Percentiles rank a stretch among this genome's conserved stretches.
Conservation (phyloP, 257 asterid genomes). For the Solanum gandarillasii region DNA sequence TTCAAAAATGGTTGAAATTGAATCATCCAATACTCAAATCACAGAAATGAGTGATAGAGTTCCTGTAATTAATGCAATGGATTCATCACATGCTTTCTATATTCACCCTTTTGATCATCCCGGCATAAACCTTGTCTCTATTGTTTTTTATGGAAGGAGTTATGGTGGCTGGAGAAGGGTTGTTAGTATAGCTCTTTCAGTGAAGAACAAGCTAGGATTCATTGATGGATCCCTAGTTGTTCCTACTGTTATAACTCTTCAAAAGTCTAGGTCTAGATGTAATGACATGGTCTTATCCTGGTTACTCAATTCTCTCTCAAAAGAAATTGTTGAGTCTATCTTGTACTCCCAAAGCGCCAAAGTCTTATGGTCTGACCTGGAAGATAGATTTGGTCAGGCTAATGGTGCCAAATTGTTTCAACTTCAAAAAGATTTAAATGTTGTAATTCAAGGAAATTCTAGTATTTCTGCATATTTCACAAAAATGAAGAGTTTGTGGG, state of each 20-base stretch:
- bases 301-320: not conserved
- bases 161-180: not conserved
- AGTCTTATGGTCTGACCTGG: not conserved
- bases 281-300: too few relatives aligned
- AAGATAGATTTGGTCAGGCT: not conserved
- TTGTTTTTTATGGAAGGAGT: not conserved
- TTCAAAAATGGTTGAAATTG: too few relatives aligned
- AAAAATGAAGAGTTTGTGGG: not conserved
- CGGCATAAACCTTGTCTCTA: not conserved
- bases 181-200: not conserved
- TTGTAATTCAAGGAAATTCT: not conserved
- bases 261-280: too few relatives aligned
- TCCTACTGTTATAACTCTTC: too few relatives aligned
- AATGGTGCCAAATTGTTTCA: not conserved
- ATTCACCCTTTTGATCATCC: not conserved
- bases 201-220: too few relatives aligned
- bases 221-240: too few relatives aligned
- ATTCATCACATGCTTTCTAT: not conserved
- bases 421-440: not conserved
- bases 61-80: not conserved
- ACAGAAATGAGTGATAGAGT: not conserved
- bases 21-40: not conserved
- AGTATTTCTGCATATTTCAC: not conserved
- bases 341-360: not conserved
- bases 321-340: not conserved